These are phyloP conservation scores for Podosphaera fusca DNA, from an alignment of 2,329 filamentous ascomycete genomes.

Conservation along the genomic window DNA sequence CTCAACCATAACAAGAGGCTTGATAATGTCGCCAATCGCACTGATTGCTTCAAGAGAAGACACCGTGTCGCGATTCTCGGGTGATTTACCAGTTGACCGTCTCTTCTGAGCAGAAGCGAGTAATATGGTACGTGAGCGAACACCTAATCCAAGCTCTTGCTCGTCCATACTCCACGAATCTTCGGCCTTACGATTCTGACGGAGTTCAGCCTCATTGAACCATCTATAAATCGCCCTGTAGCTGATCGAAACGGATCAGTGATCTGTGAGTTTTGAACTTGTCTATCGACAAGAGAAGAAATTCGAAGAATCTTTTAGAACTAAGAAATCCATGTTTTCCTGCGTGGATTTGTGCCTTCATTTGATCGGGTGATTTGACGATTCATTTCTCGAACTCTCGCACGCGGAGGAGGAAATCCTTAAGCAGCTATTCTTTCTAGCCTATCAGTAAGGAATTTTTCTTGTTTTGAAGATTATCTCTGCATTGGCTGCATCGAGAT, in stretches of 20 bases:
- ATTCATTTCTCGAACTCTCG: background rate
- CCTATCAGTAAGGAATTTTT: background rate
- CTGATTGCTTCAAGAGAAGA: constrained; percentile 11
- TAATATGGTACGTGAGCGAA: no score
- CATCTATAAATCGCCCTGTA: no score
- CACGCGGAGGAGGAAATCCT: background rate
- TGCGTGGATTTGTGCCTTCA: background rate
- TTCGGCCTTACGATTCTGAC: no score
- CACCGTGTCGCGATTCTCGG: constrained; percentile 11
- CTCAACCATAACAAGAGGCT: constrained; percentile 11
- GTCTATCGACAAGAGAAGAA: background rate
- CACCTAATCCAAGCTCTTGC: no score
- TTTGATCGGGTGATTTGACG: background rate
- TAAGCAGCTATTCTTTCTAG: background rate
- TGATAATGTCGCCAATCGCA: constrained; percentile 7
- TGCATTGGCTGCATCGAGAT: background rate
- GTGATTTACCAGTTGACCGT: background rate
- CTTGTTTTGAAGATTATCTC: background rate
- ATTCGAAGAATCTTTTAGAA: background rate
- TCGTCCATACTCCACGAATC: no score
- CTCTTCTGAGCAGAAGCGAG: no score
- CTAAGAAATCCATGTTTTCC: background rate
- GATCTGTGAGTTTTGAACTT: background rate
- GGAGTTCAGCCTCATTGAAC: no score
- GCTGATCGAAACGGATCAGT: no score